Conservation (phyloP, 306 rosid genomes). For the Gastrolobium bilobum region DNA sequence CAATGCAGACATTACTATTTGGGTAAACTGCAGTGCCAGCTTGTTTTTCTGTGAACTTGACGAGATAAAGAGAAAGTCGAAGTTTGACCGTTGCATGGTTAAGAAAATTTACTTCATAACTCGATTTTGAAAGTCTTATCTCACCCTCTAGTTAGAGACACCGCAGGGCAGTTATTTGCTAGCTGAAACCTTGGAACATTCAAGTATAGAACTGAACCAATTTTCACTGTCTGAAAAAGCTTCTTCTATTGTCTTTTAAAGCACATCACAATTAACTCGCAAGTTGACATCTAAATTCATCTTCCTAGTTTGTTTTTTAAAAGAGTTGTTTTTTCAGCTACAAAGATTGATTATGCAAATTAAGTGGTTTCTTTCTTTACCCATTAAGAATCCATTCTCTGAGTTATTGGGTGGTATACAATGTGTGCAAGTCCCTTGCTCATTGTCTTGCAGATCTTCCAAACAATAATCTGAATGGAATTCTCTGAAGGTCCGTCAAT, state of each 20-base stretch:
- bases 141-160: neutral
- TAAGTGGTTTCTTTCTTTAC: constrained; percentile 1
- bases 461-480: neutral
- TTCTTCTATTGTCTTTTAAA: neutral
- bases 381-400: neutral
- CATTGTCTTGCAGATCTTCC: neutral
- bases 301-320: neutral
- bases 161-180: neutral
- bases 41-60: neutral
- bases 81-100: neutral
- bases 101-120: neutral
- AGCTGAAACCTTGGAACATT: neutral
- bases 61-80: neutral
- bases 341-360: neutral
- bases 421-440: neutral
- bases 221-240: neutral
- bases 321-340: neutral
- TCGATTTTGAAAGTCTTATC: neutral
- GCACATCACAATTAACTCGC: neutral
- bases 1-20: neutral
- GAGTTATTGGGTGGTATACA: neutral
- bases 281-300: too few relatives aligned
- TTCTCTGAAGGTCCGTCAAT: neutral
- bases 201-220: neutral
- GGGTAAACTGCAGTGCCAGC: neutral